Conservation (phyloP, 306 rosid genomes). For the Elaeagnus macrophylla region DNA sequence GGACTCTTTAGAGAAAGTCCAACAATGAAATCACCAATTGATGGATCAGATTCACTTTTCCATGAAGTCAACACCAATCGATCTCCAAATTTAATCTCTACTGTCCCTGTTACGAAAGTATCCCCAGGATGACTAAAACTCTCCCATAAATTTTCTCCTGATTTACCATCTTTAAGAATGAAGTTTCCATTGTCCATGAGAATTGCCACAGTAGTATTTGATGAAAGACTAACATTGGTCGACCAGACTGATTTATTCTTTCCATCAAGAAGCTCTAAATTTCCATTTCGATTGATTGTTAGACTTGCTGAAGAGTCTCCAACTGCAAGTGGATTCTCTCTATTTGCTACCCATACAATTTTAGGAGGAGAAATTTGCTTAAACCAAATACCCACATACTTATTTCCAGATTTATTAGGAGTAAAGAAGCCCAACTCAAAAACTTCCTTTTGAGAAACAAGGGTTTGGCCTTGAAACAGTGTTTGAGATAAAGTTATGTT, state of each 20-base stretch:
- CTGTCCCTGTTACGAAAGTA: conserved; percentile 26
- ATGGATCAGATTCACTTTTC: conserved; percentile 38
- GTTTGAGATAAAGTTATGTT: conserved; percentile 13
- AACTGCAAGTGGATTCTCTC: conserved; percentile 23
- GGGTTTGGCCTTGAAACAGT: conserved; percentile 5
- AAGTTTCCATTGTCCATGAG: conserved; percentile 32
- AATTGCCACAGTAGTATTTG: conserved; percentile 23
- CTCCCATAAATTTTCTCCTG: conserved; percentile 26
- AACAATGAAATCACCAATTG: conserved; percentile 25
- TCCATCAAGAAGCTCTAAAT: conserved; percentile 31
- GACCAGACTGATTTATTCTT: conserved; percentile 27
- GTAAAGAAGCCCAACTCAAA: conserved; percentile 41
- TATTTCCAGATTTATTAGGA: conserved; percentile 19
- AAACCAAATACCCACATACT: conserved; percentile 43
- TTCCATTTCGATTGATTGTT: conserved; percentile 18
- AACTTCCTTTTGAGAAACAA: conserved; percentile 11
- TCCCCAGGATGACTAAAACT: conserved; percentile 40
- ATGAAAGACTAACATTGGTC: conserved; percentile 4
- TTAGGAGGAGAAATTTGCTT: conserved; percentile 4
- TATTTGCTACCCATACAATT: conserved; percentile 43
- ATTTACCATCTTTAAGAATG: conserved; percentile 15
- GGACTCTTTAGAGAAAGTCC: conserved; percentile 21
- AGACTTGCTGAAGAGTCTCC: conserved; percentile 21
- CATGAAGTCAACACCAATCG: conserved; percentile 25
- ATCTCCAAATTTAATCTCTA: conserved; percentile 28